Conservation (phyloP, 441 rosid species). For the Theobroma grandiflorum region DNA sequence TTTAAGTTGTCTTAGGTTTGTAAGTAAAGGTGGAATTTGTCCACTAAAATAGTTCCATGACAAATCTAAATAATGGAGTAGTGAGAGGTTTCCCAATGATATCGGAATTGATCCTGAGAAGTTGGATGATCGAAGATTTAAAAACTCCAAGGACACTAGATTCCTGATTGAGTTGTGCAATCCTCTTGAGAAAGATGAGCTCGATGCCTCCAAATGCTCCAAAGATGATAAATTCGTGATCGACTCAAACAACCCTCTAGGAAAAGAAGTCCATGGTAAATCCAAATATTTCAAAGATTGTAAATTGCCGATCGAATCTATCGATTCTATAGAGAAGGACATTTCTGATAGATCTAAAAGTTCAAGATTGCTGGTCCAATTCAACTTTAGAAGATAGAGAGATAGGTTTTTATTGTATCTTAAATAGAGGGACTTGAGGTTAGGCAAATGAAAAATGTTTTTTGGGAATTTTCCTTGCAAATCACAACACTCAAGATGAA, state of each 20-base stretch:
- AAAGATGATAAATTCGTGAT: no score
- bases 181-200: no score
- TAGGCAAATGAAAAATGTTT: conserved; percentile 31
- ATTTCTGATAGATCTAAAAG: neutral
- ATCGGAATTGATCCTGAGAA: neutral
- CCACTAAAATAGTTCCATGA: conserved; percentile 8
- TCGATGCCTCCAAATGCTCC: no score
- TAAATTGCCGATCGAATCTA: neutral
- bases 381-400: no score
- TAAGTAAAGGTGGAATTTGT: conserved; percentile 6
- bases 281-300: neutral
- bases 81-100: no score
- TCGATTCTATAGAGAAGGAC: neutral
- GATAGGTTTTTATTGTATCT: neutral
- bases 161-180: neutral
- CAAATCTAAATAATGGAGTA: no score
- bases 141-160: no score
- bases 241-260: no score
- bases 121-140: neutral
- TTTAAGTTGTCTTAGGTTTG: neutral
- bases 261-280: no score
- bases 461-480: conserved; percentile 32
- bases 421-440: conserved; percentile 16
- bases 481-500: neutral
- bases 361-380: no score